Percentiles rank a stretch among this genome's conserved stretches.
phyloP scores from a whole-genome alignment of 1,284 basidiomycete genomes.

The Malassezia dermatis region DNA sequence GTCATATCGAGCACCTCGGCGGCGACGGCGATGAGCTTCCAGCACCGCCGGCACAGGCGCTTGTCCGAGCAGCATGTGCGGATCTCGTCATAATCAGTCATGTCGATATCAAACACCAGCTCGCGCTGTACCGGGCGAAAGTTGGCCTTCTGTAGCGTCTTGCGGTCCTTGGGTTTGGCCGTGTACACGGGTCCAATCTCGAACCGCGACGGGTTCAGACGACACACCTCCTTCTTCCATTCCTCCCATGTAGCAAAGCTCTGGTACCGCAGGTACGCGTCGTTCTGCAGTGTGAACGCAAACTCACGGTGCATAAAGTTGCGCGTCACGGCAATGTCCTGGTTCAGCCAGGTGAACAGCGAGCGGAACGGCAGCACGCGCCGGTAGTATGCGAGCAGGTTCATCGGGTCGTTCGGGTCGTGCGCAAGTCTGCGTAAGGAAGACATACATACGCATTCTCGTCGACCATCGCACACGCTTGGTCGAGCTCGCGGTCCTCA shows the following conservation, averaged over 20 bases:
- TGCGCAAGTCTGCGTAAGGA: constrained; percentile 45
- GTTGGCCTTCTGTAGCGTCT: constrained; percentile 64
- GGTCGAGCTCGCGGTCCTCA: constrained; percentile 23
- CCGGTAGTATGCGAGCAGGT: constrained; percentile 81
- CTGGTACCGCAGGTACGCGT: constrained; percentile 85
- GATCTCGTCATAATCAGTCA: constrained; percentile 97
- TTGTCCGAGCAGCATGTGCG: constrained; percentile 89
- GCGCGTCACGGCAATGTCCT: constrained; percentile 62
- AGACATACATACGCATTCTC: constrained; percentile 17
- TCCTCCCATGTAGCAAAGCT: constrained; percentile 77
- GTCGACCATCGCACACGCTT: constrained; percentile 28
- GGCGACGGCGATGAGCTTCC: constrained; percentile 86
- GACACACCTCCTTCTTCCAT: constrained; percentile 66
- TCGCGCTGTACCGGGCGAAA: constrained; percentile 75
- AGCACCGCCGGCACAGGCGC: constrained; percentile 83
- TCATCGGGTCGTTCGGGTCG: constrained; percentile 53
- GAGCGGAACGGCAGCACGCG: constrained; percentile 89
- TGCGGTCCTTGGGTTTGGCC: constrained; percentile 80
- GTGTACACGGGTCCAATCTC: constrained; percentile 94
- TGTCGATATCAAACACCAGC: constrained; percentile 98
- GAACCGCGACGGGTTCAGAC: constrained; percentile 57
- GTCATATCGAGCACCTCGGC: constrained; percentile 74
- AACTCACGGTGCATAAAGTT: constrained; percentile 66
- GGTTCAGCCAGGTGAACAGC: constrained; percentile 88
- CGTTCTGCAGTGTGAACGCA: constrained; percentile 83